Evolutionary conservation across 352 stramenopile genomes (phyloP), one percentile per base, ranked within the genome.

Genomic region (Pythium plurisporium): DNA sequence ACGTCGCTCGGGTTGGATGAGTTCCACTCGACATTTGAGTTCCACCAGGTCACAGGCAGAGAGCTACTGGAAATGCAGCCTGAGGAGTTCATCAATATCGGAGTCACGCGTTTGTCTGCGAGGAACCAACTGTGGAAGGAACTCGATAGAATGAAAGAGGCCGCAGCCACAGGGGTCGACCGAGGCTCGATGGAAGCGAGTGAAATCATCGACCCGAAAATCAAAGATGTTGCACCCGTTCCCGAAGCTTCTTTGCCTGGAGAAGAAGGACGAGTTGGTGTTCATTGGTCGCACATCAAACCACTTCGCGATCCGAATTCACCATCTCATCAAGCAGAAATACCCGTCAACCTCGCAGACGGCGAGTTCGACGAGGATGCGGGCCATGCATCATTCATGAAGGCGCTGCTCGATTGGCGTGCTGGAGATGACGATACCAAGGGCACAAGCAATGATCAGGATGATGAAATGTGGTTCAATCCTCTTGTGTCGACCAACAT

Each of bases 311-410:
- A 90, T 22, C 69, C 67, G 10, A 51, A 38, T 8, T 37, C 67
- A 23, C 38, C 40, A 5, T 29, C 26, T 17, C 40, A 26, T 2
- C 56, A 66, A 34, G 61, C 50, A 7, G 59, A 83, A n/a, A 61
- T 69, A 0, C 70, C 80, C 3, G 73, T 89, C 7, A 94, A 94
- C 65, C 59, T 91, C 20, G 81, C 84, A 0, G 84, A 94, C 48
- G 81, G 79, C 14, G 76, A 79, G 1, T 94, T 91, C 40, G 56
- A 89, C 47, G 82, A 91, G 61, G 79, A 86, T n/a, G 74, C 55
- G 1, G 78, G 81, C 38, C 84, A 94, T 38, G 67, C 68, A 26
- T 89, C 81, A 6, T 91, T 94, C 49, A 76, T 94, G 69, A 91
- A 90, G 31, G 82, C 81, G 3, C 55, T 94, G 17, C 22, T 92